Base-by-base conservation (phyloP, 148 eudicot species). In the Limonium bicolor region DNA sequence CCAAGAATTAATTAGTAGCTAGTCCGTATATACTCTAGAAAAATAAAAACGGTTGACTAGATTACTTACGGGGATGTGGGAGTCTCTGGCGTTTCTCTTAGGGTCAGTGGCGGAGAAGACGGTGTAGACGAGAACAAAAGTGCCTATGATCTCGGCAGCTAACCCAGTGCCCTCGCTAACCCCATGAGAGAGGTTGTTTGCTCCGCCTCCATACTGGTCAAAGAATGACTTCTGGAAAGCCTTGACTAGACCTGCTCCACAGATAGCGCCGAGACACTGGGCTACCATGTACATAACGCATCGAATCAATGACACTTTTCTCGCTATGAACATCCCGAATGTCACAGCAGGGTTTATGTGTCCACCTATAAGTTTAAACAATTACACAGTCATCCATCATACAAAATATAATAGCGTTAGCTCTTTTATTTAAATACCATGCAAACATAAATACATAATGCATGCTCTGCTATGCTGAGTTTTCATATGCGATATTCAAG, bases 191-290 rank as follows among this genome's bases (percentile, higher is more conserved):
- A 58, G 39, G 7, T 36, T 55, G 25, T 58, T 58, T 24, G 62
- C 62, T 1, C 62, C 62, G 12, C 62, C 62, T 4, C 62, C 62
- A 27, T 29, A 27, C 5, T 39, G 21, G 4, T 29, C 3, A 30
- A 21, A 58, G 9, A 20, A 29, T 27, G 43, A 14, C 29, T 38
- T 20, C 10, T 46, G 47, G 41, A 47, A 58, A 17, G 48, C 55
- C 41, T 58, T 58, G 20, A 58, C 62, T 24, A 58, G 31, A 23
- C 41, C 62, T 14, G 53, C 55, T 16, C 62, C 62, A 18, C 62
- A 58, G 21, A 58, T 58, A 27, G 62, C 62, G 31, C 62, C 62
- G 3, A 21, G 35, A 42, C 62, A 58, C 6, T 56, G 61, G 46
- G 48, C 48, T 24, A 46, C 29, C 29, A 47, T 56, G 27, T 56